Percentiles rank a stretch among this genome's conserved stretches.
These are phyloP conservation scores for Penicillium paxilli DNA, from an alignment of 495 filamentous ascomycete genomes.

Conservation along the genomic window DNA sequence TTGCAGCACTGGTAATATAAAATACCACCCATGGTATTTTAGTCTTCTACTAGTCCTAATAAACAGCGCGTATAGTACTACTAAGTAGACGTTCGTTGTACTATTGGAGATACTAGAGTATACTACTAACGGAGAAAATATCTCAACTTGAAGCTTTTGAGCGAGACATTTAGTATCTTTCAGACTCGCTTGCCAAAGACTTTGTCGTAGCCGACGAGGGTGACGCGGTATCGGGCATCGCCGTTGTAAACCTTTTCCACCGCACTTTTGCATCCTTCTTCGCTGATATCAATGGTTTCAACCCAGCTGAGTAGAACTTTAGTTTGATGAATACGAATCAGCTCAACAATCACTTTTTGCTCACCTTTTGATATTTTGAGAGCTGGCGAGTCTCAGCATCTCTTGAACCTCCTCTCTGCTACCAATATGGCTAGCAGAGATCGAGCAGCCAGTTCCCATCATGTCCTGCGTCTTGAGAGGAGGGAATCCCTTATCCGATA, in stretches of 20 bases:
- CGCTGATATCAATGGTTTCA: neutral
- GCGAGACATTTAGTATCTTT: no score
- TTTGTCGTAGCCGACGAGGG: neutral
- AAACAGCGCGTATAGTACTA: no score
- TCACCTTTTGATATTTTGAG: neutral
- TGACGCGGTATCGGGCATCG: neutral
- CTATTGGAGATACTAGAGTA: no score
- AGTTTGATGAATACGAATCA: neutral
- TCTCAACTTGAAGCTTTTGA: no score
- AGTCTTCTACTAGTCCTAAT: no score
- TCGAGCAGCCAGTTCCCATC: neutral
- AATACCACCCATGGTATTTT: no score
- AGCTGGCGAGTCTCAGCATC: constrained; percentile 65
- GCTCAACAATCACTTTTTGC: no score
- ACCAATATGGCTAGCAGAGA: neutral
- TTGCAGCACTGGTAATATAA: no score
- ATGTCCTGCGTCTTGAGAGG: constrained; percentile 30
- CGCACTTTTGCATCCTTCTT: neutral
- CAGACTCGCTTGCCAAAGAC: neutral
- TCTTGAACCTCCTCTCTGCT: constrained; percentile 57
- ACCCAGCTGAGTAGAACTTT: neutral
- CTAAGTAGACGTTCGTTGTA: no score
- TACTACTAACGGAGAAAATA: no score
- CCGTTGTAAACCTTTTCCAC: neutral
- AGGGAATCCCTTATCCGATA: constrained; percentile 58